Percentiles rank a stretch among this genome's conserved stretches.
These are phyloP conservation scores for Colletotrichum tofieldiae DNA, from an alignment of 2,329 filamentous ascomycete species.

Conservation along the genomic window DNA sequence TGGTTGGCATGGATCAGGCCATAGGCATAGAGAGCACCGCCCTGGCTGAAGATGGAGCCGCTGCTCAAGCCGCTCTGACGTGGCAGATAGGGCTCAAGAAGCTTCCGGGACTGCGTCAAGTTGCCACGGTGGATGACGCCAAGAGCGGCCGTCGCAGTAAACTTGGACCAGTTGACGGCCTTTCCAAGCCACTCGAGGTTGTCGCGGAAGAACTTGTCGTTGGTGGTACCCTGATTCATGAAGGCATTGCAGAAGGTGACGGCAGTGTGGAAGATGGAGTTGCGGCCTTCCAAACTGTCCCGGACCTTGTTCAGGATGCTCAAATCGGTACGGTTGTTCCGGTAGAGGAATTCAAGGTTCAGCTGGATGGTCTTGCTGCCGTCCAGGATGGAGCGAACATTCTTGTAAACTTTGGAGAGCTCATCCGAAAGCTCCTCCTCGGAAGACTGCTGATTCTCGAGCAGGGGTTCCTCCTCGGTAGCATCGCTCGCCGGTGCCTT, in stretches of 20 bases:
- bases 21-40: constrained; percentile 94
- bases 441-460: constrained; percentile 64
- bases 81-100: constrained; percentile 95
- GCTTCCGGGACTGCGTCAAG: constrained; percentile 90
- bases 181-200: constrained; percentile 99
- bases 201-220: constrained; percentile 98
- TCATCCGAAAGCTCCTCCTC: constrained; percentile 69
- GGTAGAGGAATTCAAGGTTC: constrained; percentile 96
- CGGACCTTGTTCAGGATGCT: constrained; percentile 96
- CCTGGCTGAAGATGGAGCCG: constrained; percentile 95
- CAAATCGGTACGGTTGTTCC: constrained; percentile 94
- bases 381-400: constrained; percentile 80
- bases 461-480: constrained; percentile 64
- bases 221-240: constrained; percentile 98
- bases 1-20: constrained; percentile 98
- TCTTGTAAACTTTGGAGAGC: constrained; percentile 71
- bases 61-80: constrained; percentile 80
- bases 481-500: constrained; percentile 60
- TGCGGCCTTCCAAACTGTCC: constrained; percentile 94
- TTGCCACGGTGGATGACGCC: constrained; percentile 98
- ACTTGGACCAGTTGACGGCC: constrained; percentile 99
- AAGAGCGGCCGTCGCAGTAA: constrained; percentile 95
- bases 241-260: constrained; percentile 99
- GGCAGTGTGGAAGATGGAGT: constrained; percentile 98
- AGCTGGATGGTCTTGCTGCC: constrained; percentile 95